Evolutionary conservation across 352 stramenopile species (phyloP), one percentile per base, ranked within the genome.

Genomic region (Phytopythium helicoides): DNA sequence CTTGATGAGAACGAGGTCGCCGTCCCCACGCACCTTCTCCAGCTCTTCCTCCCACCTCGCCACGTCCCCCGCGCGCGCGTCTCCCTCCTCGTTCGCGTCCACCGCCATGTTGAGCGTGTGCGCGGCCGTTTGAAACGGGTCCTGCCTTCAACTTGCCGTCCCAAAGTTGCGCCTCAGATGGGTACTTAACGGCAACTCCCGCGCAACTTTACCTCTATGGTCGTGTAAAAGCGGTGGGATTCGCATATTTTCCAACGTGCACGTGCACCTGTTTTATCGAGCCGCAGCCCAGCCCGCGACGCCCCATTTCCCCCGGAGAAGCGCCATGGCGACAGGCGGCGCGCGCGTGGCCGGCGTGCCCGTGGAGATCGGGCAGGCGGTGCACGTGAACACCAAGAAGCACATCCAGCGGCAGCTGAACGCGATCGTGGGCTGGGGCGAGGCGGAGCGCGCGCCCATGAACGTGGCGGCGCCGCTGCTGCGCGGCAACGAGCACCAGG

Each of bases 361-460:
- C 19, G 63, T 84, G 36, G 81, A 92, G 50, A 61, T 92, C 23
- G 81, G 81, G 3, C 64, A 85, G 54, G 54, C 71, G 18, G 73
- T 92, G 36, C 74, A 87, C 35, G 56, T 87, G 21, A 81, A 62
- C 52, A 77, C 76, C 12, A 89, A 89, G 66, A 92, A 90, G 66
- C 79, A 87, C 53, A 64, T 92, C 33, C 81, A 92, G 66, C 74
- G 76, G 6, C 81, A 92, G 58, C 84, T 94, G 50, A 94, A 94
- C 56, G 61, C 53, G 12, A 89, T 94, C 48, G 63, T 94, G 26
- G 78, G 78, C 41, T 94, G 84, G 84, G 87, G 66, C 48, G 83
- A 92, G 45, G 34, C 84, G 39, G 81, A 92, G 40, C 76, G 78
- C 41, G 80, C 84, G 39, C 84, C 84, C 11, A 77, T 94, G 66